Evolutionary conservation across 2,329 filamentous ascomycete genomes (phyloP).

Genomic region (Pseudopyricularia cyperi): DNA sequence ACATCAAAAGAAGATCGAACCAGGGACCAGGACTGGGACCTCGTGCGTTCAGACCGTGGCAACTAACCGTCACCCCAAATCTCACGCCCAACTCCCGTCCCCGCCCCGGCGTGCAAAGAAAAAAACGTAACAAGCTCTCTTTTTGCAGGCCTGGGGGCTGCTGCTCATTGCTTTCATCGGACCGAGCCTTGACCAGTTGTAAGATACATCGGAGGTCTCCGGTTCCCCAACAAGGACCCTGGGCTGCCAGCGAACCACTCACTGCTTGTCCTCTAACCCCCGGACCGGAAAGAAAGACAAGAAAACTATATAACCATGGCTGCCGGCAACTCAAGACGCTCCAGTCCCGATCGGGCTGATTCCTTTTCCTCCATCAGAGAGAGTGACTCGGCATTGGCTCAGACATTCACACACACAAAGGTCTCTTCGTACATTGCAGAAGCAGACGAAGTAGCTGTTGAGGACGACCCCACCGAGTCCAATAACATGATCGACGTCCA

Average conservation of each 20-base stretch:
- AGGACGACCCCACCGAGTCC: conserved; percentile 28
- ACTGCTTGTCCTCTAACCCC: background rate
- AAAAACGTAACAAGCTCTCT: background rate
- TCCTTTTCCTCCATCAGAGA: conserved; percentile 52
- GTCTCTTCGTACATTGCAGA: conserved; percentile 41
- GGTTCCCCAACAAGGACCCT: background rate
- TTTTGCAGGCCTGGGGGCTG: background rate
- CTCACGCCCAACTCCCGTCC: background rate
- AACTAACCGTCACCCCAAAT: conserved; percentile 2
- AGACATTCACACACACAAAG: conserved; percentile 51
- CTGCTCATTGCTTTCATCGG: background rate
- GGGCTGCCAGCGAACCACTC: background rate
- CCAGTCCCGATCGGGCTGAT: conserved; percentile 21
- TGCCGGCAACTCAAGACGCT: conserved; percentile 5
- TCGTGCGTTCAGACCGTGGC: background rate
- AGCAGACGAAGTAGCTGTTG: conserved; percentile 33
- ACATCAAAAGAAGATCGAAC: background rate
- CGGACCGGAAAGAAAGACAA: background rate
- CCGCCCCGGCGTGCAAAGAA: background rate
- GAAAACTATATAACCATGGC: conserved; percentile 14
- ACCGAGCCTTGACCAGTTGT: background rate
- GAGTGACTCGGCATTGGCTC: conserved; percentile 43
- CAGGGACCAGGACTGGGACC: background rate
- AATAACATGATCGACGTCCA: conserved; percentile 24
- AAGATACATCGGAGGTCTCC: background rate